These are phyloP conservation scores for Nicotiana knightiana DNA, from an alignment of 257 asterid species.

Conservation along the genomic window DNA sequence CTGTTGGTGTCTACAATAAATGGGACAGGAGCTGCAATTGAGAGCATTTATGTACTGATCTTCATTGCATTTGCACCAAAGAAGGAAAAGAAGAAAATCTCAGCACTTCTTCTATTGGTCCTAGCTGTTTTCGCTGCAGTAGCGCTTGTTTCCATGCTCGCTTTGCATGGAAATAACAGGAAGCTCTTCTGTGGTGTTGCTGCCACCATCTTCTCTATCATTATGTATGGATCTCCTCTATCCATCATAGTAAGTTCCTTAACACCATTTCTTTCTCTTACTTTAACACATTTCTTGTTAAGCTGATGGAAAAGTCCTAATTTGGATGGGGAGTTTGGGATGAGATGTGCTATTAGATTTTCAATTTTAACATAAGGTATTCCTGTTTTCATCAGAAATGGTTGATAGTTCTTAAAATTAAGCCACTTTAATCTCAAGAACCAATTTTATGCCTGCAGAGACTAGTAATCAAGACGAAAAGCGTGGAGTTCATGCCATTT, in stretches of 20 bases:
- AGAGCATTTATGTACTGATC: slow-evolving; percentile 43
- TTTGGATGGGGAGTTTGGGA: not conserved
- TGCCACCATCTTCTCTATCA: slow-evolving; percentile 74
- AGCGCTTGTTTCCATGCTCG: slow-evolving; percentile 51
- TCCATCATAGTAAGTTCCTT: slow-evolving; percentile 48
- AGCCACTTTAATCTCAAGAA: not conserved
- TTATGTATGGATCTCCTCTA: slow-evolving; percentile 81
- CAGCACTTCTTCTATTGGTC: slow-evolving; percentile 36
- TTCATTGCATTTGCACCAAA: slow-evolving; percentile 51
- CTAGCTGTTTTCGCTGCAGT: slow-evolving; percentile 39
- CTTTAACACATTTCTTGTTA: not conserved
- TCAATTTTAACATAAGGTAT: not conserved
- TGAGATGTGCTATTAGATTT: not conserved
- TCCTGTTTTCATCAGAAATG: not conserved
- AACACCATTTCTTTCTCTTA: not conserved
- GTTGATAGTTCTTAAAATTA: not conserved
- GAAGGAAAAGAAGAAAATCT: slow-evolving; percentile 54
- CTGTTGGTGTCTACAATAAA: slow-evolving; percentile 62
- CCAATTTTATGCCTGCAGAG: slow-evolving; percentile 41
- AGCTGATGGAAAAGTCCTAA: not conserved
- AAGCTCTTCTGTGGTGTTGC: slow-evolving; percentile 65
- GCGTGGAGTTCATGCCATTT: slow-evolving; percentile 90
- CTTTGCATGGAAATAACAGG: slow-evolving; percentile 54
- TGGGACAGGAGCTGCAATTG: slow-evolving; percentile 67
- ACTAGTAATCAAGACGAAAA: slow-evolving; percentile 69